Evolutionary conservation across 2,329 filamentous ascomycete genomes (phyloP).

Genomic region (Catunica adiposa): DNA sequence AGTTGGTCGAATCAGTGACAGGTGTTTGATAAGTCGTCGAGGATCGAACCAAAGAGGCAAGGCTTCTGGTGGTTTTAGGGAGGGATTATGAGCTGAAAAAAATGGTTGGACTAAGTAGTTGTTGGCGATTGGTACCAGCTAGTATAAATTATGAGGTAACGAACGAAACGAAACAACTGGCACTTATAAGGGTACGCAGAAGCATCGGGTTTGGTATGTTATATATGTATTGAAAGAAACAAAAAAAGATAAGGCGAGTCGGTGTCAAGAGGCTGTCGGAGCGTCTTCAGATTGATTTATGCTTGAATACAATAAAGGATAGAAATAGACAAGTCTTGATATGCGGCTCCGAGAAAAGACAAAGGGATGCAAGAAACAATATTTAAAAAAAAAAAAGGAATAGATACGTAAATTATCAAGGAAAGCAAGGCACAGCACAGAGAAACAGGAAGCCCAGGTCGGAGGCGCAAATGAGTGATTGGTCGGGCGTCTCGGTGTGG

Average conservation of each 20-base stretch:
- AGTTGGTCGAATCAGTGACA: neutral
- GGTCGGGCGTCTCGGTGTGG: neutral
- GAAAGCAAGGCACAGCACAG: neutral
- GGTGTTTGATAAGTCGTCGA: neutral
- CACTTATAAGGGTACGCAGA: neutral
- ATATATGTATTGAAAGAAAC: too few relatives aligned
- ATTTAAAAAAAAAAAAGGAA: neutral
- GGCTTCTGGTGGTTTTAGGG: neutral
- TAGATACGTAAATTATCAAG: neutral
- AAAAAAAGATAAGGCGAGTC: neutral
- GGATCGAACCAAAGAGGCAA: neutral
- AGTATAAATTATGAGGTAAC: neutral
- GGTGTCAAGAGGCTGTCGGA: neutral
- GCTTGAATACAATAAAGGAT: neutral
- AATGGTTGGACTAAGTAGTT: neutral
- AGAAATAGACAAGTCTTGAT: neutral
- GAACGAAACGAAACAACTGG: constrained; percentile 1
- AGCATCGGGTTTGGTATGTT: neutral
- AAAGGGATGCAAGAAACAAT: neutral
- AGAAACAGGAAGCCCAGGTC: neutral
- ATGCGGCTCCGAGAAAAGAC: neutral
- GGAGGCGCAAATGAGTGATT: neutral
- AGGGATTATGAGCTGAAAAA: neutral
- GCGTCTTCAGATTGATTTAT: neutral
- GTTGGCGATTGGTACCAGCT: neutral